Percentiles rank a stretch among this genome's conserved stretches.
phyloP scores from a whole-genome alignment of 495 filamentous ascomycete genomes.

The Lichina pygmaea region DNA sequence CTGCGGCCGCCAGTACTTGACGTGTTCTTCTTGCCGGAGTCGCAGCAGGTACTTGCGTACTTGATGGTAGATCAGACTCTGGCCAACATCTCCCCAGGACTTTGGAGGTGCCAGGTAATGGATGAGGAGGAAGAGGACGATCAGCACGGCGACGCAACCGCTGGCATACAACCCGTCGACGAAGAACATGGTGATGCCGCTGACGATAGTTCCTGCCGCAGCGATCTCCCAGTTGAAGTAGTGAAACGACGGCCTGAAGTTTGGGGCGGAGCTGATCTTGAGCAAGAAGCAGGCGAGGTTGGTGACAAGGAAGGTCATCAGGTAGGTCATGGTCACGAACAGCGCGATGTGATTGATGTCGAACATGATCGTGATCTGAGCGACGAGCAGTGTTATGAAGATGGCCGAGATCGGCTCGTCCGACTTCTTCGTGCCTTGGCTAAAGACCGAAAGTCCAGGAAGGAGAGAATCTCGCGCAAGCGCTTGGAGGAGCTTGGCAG shows the following conservation, averaged over 20 bases:
- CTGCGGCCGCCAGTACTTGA: conserved; percentile 78
- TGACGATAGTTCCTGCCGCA: conserved; percentile 40
- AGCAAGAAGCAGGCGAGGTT: conserved; percentile 71
- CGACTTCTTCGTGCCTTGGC: conserved; percentile 41
- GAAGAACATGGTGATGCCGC: conserved; percentile 64
- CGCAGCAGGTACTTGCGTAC: conserved; percentile 70
- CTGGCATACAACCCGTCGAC: conserved; percentile 65
- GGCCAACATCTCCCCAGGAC: conserved; percentile 72
- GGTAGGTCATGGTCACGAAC: conserved; percentile 68
- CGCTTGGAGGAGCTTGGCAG: conserved; percentile 70
- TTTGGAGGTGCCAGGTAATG: conserved; percentile 70
- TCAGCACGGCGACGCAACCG: conserved; percentile 42
- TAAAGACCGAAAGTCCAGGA: conserved; percentile 48
- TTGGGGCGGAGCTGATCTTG: conserved; percentile 80
- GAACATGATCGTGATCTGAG: conserved; percentile 58
- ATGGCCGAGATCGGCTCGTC: conserved; percentile 64
- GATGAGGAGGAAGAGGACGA: conserved; percentile 56
- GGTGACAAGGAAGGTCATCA: conserved; percentile 46
- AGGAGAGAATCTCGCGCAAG: conserved; percentile 57
- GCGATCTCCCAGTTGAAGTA: conserved; percentile 78
- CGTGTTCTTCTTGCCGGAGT: conserved; percentile 64
- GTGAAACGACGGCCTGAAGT: conserved; percentile 68
- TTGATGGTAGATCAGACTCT: conserved; percentile 77
- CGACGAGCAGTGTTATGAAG: conserved; percentile 44
- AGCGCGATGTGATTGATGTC: conserved; percentile 76